Percentiles rank a stretch among this genome's conserved stretches.
Evolutionary conservation across 2,329 filamentous ascomycete genomes (phyloP).

Genomic region (Scorias spongiosa): DNA sequence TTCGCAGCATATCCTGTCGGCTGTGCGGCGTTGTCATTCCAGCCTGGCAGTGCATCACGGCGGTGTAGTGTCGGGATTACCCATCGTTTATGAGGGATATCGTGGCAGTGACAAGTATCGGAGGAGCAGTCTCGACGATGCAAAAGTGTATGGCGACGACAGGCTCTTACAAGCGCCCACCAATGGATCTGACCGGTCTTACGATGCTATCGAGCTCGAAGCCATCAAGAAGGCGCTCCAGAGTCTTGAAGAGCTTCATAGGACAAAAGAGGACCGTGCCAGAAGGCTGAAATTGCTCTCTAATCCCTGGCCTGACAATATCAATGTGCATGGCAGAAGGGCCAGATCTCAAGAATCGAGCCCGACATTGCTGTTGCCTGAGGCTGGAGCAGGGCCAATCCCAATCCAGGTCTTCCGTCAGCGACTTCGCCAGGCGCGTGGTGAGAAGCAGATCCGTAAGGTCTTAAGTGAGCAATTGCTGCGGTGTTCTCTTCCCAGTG

Average conservation of each 20-base stretch:
- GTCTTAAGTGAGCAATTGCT: conserved; percentile 18
- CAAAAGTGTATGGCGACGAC: no score
- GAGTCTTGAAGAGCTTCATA: conserved; percentile 11
- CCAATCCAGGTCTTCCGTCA: conserved; percentile 12
- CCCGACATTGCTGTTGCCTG: conserved; percentile 2
- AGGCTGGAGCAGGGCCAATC: conserved; percentile 9
- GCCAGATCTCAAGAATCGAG: no score
- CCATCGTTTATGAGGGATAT: background rate
- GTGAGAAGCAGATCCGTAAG: conserved; percentile 8
- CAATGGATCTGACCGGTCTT: background rate
- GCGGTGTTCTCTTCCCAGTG: conserved; percentile 12
- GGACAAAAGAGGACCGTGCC: conserved; percentile 9
- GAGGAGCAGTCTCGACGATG: background rate
- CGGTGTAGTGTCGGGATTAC: background rate
- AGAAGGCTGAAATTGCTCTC: conserved; percentile 10
- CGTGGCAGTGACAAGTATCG: background rate
- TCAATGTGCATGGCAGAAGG: background rate
- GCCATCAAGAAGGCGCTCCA: conserved; percentile 1
- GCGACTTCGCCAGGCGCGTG: conserved; percentile 7
- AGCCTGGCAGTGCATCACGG: background rate
- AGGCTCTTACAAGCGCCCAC: no score
- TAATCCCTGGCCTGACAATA: conserved; percentile 11
- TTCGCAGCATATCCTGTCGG: no score
- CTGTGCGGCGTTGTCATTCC: no score
- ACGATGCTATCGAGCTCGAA: conserved; percentile 5